phyloP scores from a whole-genome alignment of 192 early-diverging fungal species.

The Backusella australiensis region DNA sequence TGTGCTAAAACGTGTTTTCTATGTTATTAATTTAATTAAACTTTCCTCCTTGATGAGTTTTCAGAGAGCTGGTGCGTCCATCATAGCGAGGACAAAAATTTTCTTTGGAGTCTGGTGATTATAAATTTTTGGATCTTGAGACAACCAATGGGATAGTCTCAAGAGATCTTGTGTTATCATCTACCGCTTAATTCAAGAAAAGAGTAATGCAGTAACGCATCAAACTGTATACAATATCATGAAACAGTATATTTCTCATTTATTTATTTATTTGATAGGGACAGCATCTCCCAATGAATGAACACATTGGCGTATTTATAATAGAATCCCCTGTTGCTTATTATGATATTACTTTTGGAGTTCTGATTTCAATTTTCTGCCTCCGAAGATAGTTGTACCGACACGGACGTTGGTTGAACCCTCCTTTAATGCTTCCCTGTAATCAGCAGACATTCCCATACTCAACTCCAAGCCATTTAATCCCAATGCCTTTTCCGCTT shows the following conservation, averaged over 20 bases:
- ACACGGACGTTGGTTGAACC: conserved; percentile 95
- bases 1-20: not conserved
- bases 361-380: conserved; percentile 35
- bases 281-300: too few relatives aligned
- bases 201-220: too few relatives aligned
- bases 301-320: too few relatives aligned
- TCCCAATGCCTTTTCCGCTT: conserved; percentile 29
- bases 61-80: too few relatives aligned
- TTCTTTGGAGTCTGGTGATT: not conserved
- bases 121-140: not conserved
- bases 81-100: too few relatives aligned
- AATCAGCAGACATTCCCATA: conserved; percentile 99
- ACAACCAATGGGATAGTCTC: too few relatives aligned
- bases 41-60: not conserved
- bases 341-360: not conserved
- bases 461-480: conserved; percentile 69
- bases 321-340: too few relatives aligned
- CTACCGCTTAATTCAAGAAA: too few relatives aligned
- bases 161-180: too few relatives aligned
- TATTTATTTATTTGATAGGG: too few relatives aligned
- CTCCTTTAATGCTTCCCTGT: conserved; percentile 74
- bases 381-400: conserved; percentile 90
- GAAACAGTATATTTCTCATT: too few relatives aligned
- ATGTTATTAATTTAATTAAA: not conserved
- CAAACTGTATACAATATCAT: too few relatives aligned